Evolutionary conservation across 1,139 yeast species (phyloP).

Genomic region (Wickerhamomyces sp.): DNA sequence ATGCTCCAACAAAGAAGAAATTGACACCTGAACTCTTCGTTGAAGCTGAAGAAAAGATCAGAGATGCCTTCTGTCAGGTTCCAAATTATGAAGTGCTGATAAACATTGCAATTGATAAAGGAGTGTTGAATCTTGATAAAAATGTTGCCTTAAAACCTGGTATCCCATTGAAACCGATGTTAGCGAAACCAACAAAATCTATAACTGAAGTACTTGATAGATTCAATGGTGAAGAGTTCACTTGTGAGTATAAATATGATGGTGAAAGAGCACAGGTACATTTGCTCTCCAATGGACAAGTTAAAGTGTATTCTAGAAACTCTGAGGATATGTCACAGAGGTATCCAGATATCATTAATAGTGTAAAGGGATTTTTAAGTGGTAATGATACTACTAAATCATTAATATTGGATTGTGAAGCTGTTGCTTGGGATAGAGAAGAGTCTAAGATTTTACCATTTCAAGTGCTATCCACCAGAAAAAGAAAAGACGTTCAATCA

Average conservation of each 20-base stretch:
- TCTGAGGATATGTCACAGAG: slow-evolving; percentile 96
- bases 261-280: slow-evolving; percentile 98
- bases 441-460: slow-evolving; percentile 79
- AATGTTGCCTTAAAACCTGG: slow-evolving; percentile 84
- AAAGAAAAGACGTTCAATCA: slow-evolving; percentile 86
- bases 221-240: slow-evolving; percentile 78
- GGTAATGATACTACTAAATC: slow-evolving; percentile 37
- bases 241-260: slow-evolving; percentile 95
- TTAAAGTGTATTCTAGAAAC: slow-evolving; percentile 84
- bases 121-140: slow-evolving; percentile 59
- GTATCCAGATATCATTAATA: slow-evolving; percentile 82
- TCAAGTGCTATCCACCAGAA: slow-evolving; percentile 88
- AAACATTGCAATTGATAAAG: slow-evolving; percentile 58
- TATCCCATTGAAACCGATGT: slow-evolving; percentile 94
- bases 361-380: slow-evolving; percentile 57
- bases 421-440: slow-evolving; percentile 95
- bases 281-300: slow-evolving; percentile 58
- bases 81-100: slow-evolving; percentile 87
- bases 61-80: slow-evolving; percentile 85
- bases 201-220: slow-evolving; percentile 86
- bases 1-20: slow-evolving; percentile 23
- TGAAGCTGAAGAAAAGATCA: slow-evolving; percentile 70
- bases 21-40: slow-evolving; percentile 39
- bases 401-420: slow-evolving; percentile 89
- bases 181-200: slow-evolving; percentile 95